Conservation (phyloP, 2,329 filamentous ascomycete genomes). For the Chalaropsis thielavioides region DNA sequence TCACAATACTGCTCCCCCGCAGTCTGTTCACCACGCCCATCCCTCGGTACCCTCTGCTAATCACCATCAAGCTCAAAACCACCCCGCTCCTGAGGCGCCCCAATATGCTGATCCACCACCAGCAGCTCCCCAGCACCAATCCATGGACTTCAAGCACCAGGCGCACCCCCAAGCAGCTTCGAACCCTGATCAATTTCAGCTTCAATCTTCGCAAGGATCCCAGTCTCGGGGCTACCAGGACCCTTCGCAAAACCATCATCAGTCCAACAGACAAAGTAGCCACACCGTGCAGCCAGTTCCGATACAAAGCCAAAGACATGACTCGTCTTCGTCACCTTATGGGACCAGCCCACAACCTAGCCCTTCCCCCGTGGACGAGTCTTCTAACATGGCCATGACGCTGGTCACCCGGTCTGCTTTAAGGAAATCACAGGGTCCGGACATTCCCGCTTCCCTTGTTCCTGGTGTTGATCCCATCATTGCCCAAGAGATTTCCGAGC, state of each 20-base stretch:
- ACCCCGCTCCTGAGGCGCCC: background rate
- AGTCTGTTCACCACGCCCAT: background rate
- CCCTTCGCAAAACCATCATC: background rate
- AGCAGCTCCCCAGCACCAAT: background rate
- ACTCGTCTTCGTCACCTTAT: background rate
- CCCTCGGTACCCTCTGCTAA: background rate
- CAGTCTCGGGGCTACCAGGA: constrained; percentile 14
- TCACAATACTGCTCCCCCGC: background rate
- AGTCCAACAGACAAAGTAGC: background rate
- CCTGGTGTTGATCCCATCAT: constrained; percentile 45
- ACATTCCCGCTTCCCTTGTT: constrained; percentile 43
- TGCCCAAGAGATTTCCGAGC: constrained; percentile 42
- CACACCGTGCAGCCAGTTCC: background rate
- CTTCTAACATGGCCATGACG: constrained; percentile 17
- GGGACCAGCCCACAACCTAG: background rate
- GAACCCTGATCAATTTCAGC: constrained; percentile 4
- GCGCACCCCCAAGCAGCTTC: background rate
- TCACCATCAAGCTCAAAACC: background rate
- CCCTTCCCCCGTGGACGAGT: constrained; percentile 15
- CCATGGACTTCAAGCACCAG: background rate
- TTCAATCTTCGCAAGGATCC: background rate
- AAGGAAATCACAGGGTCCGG: constrained; percentile 22
- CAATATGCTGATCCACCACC: background rate
- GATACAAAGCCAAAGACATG: background rate
- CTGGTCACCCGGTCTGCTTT: constrained; percentile 11